phyloP scores from a whole-genome alignment of 768 basidiomycete species.

The Tulasnella sp. region DNA sequence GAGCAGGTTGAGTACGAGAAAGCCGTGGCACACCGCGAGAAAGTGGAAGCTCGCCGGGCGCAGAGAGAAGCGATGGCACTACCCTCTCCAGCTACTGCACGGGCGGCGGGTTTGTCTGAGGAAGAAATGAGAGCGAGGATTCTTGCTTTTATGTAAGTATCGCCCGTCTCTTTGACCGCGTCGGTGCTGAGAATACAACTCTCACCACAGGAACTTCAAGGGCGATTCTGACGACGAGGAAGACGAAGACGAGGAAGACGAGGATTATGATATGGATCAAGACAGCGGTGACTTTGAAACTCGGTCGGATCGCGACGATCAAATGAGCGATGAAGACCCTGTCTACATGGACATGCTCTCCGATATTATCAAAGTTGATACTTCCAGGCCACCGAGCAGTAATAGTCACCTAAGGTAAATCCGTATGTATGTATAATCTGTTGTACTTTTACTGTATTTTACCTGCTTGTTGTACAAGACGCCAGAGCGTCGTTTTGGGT shows the following conservation, averaged over 20 bases:
- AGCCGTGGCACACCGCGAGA: neutral
- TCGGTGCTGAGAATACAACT: neutral
- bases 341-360: neutral
- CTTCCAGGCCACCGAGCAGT: neutral
- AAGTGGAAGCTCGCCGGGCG: neutral
- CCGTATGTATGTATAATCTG: neutral
- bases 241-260: constrained; percentile 10
- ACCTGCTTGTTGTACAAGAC: neutral
- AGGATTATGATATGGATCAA: neutral
- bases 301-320: neutral
- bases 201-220: constrained; percentile 9
- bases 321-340: neutral
- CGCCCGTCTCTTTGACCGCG: no score
- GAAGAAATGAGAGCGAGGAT: constrained; percentile 5
- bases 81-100: neutral
- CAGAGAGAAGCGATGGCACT: constrained; percentile 7
- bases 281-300: constrained; percentile 4
- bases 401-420: neutral
- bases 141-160: constrained; percentile 15
- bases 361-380: constrained; percentile 10
- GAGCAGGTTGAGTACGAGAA: constrained; percentile 7
- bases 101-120: neutral
- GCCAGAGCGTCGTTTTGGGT: no score
- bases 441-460: neutral
- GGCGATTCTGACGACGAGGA: constrained; percentile 14